These are phyloP conservation scores for Cutaneotrichosporon mucoides DNA, from an alignment of 1,284 basidiomycete species.

Conservation along the genomic window DNA sequence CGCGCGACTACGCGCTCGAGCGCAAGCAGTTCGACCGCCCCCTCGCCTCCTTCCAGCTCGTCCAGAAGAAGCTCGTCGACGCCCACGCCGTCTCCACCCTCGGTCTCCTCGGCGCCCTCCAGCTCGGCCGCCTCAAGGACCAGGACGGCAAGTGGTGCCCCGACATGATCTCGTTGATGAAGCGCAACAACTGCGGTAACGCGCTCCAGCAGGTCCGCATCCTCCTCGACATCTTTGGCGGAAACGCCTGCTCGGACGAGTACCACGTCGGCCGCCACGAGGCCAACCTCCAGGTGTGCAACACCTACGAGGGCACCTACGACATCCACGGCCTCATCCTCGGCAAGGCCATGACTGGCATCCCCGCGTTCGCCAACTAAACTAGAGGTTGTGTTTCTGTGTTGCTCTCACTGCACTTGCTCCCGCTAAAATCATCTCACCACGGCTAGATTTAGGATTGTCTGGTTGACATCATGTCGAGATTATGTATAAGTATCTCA, in stretches of 20 bases:
- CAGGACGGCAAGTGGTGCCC: constrained; percentile 64
- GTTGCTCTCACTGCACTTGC: neutral
- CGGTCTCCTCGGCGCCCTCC: constrained; percentile 69
- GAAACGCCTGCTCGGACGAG: constrained; percentile 87
- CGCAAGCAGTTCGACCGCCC: constrained; percentile 83
- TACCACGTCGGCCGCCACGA: constrained; percentile 83
- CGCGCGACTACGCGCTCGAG: constrained; percentile 82
- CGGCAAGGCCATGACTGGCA: constrained; percentile 83
- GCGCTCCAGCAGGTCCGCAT: constrained; percentile 73
- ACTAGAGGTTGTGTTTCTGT: neutral
- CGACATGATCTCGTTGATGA: constrained; percentile 92
- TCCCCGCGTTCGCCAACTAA: constrained; percentile 41
- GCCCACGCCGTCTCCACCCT: constrained; percentile 80
- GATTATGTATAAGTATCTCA: too few relatives aligned
- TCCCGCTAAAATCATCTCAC: too few relatives aligned
- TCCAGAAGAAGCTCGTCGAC: constrained; percentile 95
- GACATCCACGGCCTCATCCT: constrained; percentile 83
- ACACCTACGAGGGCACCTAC: constrained; percentile 80
- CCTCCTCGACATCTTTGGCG: constrained; percentile 82
- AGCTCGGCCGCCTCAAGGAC: constrained; percentile 90
- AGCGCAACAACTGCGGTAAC: constrained; percentile 94
- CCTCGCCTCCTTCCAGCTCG: constrained; percentile 87
- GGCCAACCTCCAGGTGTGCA: constrained; percentile 83
- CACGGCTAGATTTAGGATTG: too few relatives aligned
- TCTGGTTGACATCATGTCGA: too few relatives aligned